Conservation (phyloP, 2,329 filamentous ascomycete species). For the Pochonia chlamydosporia region DNA sequence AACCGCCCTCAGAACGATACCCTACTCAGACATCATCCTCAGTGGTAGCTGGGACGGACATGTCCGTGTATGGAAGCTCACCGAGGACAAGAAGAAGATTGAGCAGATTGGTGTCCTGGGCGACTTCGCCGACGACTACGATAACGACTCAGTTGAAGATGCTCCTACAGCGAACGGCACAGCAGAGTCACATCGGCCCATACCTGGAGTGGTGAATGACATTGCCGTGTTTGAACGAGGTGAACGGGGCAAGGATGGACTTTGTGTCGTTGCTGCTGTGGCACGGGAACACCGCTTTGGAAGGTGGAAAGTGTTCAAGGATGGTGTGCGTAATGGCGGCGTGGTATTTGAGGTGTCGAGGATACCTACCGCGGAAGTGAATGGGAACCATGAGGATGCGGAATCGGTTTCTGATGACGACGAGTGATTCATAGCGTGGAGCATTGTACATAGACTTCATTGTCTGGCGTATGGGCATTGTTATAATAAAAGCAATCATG, state of each 20-base stretch:
- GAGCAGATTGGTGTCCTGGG: slow-evolving; percentile 66
- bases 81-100: slow-evolving; percentile 74
- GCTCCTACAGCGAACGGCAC: slow-evolving; percentile 10
- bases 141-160: slow-evolving; percentile 18
- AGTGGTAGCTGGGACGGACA: slow-evolving; percentile 89
- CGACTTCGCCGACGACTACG: slow-evolving; percentile 22
- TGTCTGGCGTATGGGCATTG: not conserved
- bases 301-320: slow-evolving; percentile 63
- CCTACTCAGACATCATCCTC: slow-evolving; percentile 84
- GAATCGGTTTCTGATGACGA: slow-evolving; percentile 15
- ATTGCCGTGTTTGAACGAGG: slow-evolving; percentile 83
- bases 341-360: slow-evolving; percentile 77
- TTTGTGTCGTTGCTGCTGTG: slow-evolving; percentile 80
- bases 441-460: not conserved
- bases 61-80: slow-evolving; percentile 79
- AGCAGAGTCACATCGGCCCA: slow-evolving; percentile 16
- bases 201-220: slow-evolving; percentile 81
- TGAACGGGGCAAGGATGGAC: slow-evolving; percentile 65
- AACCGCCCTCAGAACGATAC: slow-evolving; percentile 79
- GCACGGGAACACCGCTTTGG: slow-evolving; percentile 84
- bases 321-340: slow-evolving; percentile 71
- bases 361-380: slow-evolving; percentile 25
- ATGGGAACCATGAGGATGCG: slow-evolving; percentile 24
- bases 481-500: not conserved
- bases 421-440: slow-evolving; percentile 15